phyloP scores from a whole-genome alignment of 345 rosid genomes.

The Eucalyptus pauciflora region DNA sequence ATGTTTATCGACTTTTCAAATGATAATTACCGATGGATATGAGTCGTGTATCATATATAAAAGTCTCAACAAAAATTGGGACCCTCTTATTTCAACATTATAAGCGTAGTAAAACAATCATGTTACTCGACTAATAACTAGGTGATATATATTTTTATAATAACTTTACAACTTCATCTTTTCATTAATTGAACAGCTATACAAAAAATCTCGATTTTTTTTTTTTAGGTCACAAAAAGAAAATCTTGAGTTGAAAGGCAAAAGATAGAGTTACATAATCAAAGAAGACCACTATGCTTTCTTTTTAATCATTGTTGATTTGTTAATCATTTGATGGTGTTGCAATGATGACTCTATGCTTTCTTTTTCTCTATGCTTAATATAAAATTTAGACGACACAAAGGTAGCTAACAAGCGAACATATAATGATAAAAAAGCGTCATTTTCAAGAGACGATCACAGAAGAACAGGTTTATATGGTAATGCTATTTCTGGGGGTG shows the following conservation, averaged over 20 bases:
- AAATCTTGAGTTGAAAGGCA: neutral
- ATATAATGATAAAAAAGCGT: neutral
- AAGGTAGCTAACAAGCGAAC: neutral
- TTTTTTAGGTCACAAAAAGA: neutral
- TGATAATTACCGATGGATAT: fast-evolving
- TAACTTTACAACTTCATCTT: neutral
- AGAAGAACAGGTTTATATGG: neutral
- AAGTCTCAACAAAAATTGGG: neutral
- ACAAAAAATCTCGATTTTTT: neutral
- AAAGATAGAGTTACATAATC: neutral
- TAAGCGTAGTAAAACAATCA: neutral
- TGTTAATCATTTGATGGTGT: neutral
- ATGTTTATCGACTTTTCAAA: neutral
- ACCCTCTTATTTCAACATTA: neutral
- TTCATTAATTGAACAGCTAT: neutral
- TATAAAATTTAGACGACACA: neutral
- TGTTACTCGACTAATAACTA: neutral
- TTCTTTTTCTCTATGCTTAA: neutral
- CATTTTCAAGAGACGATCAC: neutral
- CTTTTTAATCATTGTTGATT: neutral
- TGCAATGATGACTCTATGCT: neutral
- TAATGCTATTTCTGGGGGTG: neutral
- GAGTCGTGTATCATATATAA: neutral
- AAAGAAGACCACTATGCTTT: neutral
- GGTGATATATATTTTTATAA: neutral